Percentiles rank a stretch among this genome's conserved stretches.
Conservation (phyloP, 2,329 filamentous ascomycete genomes). For the Cercospora beticola region DNA sequence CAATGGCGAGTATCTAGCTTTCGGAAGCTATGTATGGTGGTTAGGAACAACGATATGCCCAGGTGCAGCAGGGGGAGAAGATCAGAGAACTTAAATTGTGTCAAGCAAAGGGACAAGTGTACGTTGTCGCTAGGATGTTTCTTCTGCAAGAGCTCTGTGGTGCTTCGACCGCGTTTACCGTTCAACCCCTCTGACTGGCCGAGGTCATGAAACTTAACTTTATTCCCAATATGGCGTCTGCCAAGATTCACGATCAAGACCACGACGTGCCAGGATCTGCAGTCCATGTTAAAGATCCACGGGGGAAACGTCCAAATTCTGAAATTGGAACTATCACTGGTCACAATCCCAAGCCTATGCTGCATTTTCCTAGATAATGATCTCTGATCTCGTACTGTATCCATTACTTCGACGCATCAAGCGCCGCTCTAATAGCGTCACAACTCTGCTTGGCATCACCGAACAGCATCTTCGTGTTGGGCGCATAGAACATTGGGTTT, state of each 20-base stretch:
- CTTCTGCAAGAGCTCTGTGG: neutral
- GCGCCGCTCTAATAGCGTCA: slow-evolving; percentile 37
- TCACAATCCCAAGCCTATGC: neutral
- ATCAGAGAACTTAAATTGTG: neutral
- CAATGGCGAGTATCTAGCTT: neutral
- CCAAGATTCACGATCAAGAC: neutral
- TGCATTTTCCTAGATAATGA: neutral
- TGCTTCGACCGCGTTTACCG: slow-evolving; percentile 7
- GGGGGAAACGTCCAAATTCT: too few species aligned
- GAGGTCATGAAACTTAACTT: slow-evolving; percentile 9
- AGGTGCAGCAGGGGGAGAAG: neutral
- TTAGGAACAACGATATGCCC: neutral
- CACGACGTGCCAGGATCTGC: neutral
- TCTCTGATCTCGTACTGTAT: neutral
- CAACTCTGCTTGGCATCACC: slow-evolving; percentile 71
- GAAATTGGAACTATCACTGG: neutral
- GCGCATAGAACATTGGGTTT: slow-evolving; percentile 80
- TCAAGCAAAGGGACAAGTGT: neutral
- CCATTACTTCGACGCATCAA: slow-evolving; percentile 28
- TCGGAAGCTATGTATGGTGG: neutral
- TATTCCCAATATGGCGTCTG: slow-evolving; percentile 8
- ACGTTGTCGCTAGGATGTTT: neutral
- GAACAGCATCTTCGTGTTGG: slow-evolving; percentile 83
- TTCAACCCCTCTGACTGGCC: slow-evolving; percentile 11
- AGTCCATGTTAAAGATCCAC: too few species aligned